Base-by-base conservation (phyloP, 345 rosid genomes). In the Rhodomyrtus tomentosa region DNA sequence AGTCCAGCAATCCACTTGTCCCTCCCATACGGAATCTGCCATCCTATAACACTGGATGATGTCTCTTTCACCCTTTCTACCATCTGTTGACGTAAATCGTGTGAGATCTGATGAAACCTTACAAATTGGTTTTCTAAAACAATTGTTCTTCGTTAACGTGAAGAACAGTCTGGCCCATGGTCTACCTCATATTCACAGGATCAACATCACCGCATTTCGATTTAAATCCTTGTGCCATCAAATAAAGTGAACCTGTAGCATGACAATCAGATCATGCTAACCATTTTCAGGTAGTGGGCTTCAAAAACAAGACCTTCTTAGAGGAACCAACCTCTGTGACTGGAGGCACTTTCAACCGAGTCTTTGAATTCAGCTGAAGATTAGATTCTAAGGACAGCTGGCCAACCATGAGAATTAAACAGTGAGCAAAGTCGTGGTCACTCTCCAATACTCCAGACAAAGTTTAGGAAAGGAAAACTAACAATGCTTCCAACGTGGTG, bases 341-440 rank as follows among this genome's bases (percentile, higher is more conserved):
- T 13, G 50, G 40, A 76, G 86, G 85, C 82, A 84, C 49, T 58
- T 86, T 90, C 25, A 88, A 21, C 74, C 24, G 87, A 82, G 85
- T 62, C 55, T 86, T 87, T 29, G 83, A 45, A 20, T 85, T 82
- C 32, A 83, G 18, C 15, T 88, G 89, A 58, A 72, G 81, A 83
- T 89, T 87, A 40, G 92, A 84, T 83, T 87, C 80, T 80, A 89
- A 54, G 38, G 92, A 90, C 85, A 92, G 92, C 95, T 93, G 88
- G 50, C 45, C 79, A 68, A 68, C 79, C 45, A 68, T 36, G 25
- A 68, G 79, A 68, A 36, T 68, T 68, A 81, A 54, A 27, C 50
- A 85, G 73, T 72, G n/a, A 24, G 25, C 9, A 50, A 24, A 54
- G 40, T 58, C n/a, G 18, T 14, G 45, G 62, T 13, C 73, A 54